Evolutionary conservation across 202 grass and related monocot species (phyloP).

Genomic region (Zoysia matrella): DNA sequence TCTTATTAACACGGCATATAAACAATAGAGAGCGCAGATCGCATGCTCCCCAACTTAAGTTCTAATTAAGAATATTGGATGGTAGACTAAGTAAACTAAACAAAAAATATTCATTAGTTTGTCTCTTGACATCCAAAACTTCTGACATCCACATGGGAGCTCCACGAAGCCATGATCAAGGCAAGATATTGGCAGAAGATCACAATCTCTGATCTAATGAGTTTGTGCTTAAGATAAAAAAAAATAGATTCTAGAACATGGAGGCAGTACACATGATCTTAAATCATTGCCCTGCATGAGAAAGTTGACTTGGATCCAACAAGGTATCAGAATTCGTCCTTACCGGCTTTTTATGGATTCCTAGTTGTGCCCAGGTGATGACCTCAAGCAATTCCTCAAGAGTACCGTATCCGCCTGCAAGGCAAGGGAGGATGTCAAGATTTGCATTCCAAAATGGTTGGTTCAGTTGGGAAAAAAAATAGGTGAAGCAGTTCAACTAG

Average conservation of each 20-base stretch:
- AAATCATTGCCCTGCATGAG: constrained; percentile 30
- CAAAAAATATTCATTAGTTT: constrained; percentile 29
- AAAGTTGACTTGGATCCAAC: constrained; percentile 32
- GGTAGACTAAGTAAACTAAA: constrained; percentile 43
- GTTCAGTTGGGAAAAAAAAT: background rate
- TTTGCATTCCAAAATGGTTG: background rate
- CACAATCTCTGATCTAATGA: constrained; percentile 44
- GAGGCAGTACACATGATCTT: constrained; percentile 29
- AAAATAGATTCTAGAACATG: constrained; percentile 15
- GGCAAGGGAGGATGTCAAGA: constrained; percentile 27
- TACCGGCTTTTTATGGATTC: constrained; percentile 99
- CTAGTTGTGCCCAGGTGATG: constrained; percentile 97
- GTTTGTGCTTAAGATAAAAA: constrained; percentile 34
- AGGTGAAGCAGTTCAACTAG: background rate
- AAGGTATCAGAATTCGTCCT: constrained; percentile 33
- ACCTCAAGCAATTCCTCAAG: constrained; percentile 97
- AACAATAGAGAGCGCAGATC: constrained; percentile 51
- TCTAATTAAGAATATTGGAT: constrained; percentile 29
- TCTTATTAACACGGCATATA: constrained; percentile 12
- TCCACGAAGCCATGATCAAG: constrained; percentile 31
- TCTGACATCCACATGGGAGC: constrained; percentile 51
- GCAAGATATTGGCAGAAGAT: constrained; percentile 35
- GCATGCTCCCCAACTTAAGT: constrained; percentile 44
- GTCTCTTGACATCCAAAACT: constrained; percentile 30
- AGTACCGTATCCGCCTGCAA: constrained; percentile 88